Percentiles rank a stretch among this genome's conserved stretches.
phyloP scores from a whole-genome alignment of 192 early-diverging fungal species.

The Diversispora eburnea region DNA sequence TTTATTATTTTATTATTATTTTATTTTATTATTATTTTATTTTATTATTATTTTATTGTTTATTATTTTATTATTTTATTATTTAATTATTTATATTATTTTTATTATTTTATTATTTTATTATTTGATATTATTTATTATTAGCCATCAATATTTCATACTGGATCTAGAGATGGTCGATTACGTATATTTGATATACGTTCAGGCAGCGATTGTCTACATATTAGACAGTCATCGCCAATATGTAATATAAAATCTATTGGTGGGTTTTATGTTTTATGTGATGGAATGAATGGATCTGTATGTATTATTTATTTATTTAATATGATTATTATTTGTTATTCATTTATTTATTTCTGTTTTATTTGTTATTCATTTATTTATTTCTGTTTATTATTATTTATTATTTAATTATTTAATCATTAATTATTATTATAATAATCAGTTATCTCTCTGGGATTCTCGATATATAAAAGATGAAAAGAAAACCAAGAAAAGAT shows the following conservation, averaged over 20 bases:
- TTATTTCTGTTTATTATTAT: too few species aligned
- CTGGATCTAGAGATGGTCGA: constrained; percentile 11
- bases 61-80: too few species aligned
- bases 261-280: constrained; percentile 6
- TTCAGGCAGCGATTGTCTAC: not conserved
- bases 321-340: too few species aligned
- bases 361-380: not conserved
- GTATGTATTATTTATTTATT: constrained; percentile 1
- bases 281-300: constrained; percentile 22
- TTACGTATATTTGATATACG: constrained; percentile 14
- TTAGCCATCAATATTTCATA: not conserved
- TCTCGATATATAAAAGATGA: not conserved
- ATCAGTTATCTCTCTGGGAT: constrained; percentile 23
- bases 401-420: too few species aligned
- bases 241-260: constrained; percentile 23
- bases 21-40: not conserved
- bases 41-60: too few species aligned
- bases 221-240: not conserved
- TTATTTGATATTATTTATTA: not conserved
- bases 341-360: not conserved
- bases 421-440: not conserved
- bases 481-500: not conserved
- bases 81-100: too few species aligned
- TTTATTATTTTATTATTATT: not conserved
- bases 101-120: not conserved